These are phyloP conservation scores for Drosera spatulata DNA, from an alignment of 179 eudicot genomes.

Conservation along the genomic window DNA sequence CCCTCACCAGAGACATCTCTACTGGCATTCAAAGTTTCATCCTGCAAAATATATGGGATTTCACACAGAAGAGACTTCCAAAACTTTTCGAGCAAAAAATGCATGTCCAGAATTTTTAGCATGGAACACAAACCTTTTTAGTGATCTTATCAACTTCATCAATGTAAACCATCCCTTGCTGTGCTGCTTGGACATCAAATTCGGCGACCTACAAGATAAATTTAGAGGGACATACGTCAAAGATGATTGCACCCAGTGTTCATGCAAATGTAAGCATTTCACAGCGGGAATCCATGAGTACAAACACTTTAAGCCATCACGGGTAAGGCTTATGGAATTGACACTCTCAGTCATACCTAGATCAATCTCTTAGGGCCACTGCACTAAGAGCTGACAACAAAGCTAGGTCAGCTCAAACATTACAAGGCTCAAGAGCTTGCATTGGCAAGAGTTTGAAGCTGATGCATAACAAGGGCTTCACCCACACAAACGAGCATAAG, in stretches of 20 bases:
- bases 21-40: conserved; percentile 4
- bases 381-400: no score
- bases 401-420: no score
- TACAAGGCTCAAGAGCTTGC: no score
- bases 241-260: no score
- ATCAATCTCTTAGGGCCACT: no score
- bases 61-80: background rate
- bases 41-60: background rate
- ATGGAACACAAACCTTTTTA: conserved; percentile 12
- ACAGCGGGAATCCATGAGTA: background rate
- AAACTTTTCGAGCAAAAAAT: background rate
- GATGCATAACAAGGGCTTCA: no score
- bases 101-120: background rate
- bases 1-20: conserved; percentile 11
- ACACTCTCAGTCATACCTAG: no score
- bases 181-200: conserved; percentile 20
- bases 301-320: background rate
- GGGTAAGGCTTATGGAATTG: background rate
- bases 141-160: conserved; percentile 24
- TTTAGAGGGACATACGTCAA: background rate
- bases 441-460: no score
- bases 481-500: no score
- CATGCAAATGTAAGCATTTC: background rate
- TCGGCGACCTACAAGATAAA: conserved; percentile 9
- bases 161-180: conserved; percentile 25